Conservation (phyloP, 352 stramenopile genomes). For the Blastocystis sp. region DNA sequence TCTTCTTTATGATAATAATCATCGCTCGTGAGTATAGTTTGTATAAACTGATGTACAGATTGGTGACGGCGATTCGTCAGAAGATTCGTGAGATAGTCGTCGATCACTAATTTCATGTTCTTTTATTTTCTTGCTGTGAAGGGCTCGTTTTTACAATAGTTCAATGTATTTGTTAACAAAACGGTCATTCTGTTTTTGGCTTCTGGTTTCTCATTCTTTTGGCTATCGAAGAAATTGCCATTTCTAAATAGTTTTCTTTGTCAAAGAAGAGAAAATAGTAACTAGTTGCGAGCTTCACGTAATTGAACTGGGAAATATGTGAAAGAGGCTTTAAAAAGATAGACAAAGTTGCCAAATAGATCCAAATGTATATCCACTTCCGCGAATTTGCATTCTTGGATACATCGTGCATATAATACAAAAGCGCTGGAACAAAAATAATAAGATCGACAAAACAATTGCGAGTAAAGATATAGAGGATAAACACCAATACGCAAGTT, state of each 20-base stretch:
- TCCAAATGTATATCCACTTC: constrained; percentile 52
- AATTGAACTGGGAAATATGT: not conserved
- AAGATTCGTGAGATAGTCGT: constrained; percentile 15
- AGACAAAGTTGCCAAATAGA: not conserved
- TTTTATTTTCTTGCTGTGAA: not conserved
- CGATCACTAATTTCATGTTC: too few relatives aligned
- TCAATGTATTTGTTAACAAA: constrained; percentile 14
- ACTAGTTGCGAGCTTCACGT: not conserved
- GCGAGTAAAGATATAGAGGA: not conserved
- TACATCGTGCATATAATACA: not conserved
- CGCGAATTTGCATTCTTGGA: not conserved
- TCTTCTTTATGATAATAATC: not conserved
- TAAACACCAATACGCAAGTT: not conserved
- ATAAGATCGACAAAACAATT: not conserved
- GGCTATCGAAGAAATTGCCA: too few relatives aligned
- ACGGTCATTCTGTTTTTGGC: not conserved
- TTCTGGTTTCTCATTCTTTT: too few relatives aligned
- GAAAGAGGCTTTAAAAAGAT: not conserved
- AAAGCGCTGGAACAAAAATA: not conserved
- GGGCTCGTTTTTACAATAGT: not conserved
- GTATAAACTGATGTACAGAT: not conserved
- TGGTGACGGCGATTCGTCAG: not conserved
- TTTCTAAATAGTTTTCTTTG: constrained; percentile 14
- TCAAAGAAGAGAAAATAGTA: constrained; percentile 53
- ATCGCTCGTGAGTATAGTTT: not conserved